These are phyloP conservation scores for Candida germanica DNA, from an alignment of 805 yeast species.

Conservation along the genomic window DNA sequence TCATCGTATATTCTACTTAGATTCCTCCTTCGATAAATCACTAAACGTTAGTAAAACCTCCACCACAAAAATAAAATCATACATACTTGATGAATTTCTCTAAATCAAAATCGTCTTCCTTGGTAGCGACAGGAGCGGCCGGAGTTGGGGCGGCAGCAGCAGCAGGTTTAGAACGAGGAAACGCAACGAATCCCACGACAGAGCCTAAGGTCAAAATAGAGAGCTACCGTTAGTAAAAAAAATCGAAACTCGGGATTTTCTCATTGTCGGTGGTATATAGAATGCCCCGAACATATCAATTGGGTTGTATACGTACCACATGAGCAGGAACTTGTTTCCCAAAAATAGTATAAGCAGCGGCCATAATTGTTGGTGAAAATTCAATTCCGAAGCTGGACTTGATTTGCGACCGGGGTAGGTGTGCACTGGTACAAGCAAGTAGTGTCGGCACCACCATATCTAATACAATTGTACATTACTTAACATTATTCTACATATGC, in stretches of 20 bases:
- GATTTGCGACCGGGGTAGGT: too few relatives aligned
- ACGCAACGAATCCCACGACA: conserved; percentile 34
- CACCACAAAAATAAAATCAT: background rate
- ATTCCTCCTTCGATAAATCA: conserved; percentile 41
- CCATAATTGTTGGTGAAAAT: conserved; percentile 22
- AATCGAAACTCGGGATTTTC: too few relatives aligned
- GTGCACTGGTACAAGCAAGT: too few relatives aligned
- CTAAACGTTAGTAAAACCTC: conserved; percentile 17
- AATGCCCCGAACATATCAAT: too few relatives aligned
- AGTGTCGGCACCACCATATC: too few relatives aligned
- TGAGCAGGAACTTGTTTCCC: conserved; percentile 47
- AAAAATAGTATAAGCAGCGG: conserved; percentile 40
- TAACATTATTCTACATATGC: conserved; percentile 25
- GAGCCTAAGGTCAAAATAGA: conserved; percentile 40
- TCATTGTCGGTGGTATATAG: too few relatives aligned
- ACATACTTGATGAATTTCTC: conserved; percentile 44
- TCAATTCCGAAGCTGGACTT: conserved; percentile 2
- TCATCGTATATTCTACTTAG: conserved; percentile 21
- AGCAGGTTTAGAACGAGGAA: conserved; percentile 31
- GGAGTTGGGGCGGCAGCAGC: conserved; percentile 21
- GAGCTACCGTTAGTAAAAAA: too few relatives aligned
- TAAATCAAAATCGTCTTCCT: conserved; percentile 43
- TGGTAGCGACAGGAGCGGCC: conserved; percentile 20
- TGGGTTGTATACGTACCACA: conserved; percentile 31
- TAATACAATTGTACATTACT: too few relatives aligned